Conservation (phyloP, 768 basidiomycete species). For the Boletus rufocinnamomeus region DNA sequence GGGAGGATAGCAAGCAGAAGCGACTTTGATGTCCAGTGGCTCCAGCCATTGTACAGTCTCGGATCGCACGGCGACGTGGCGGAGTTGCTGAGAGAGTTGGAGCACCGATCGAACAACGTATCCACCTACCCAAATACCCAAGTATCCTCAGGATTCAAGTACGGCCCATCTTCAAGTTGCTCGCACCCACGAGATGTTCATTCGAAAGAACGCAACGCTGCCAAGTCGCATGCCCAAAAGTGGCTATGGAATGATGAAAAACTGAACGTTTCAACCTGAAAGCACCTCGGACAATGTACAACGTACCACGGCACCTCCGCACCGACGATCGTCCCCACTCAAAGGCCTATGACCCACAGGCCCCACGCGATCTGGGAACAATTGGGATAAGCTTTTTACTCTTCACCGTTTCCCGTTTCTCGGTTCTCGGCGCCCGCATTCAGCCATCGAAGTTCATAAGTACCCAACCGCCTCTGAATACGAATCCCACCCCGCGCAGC, state of each 20-base stretch:
- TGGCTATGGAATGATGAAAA: neutral
- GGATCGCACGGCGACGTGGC: constrained; percentile 6
- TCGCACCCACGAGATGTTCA: neutral
- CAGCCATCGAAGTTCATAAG: neutral
- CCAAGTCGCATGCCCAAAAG: neutral
- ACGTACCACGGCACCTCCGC: neutral
- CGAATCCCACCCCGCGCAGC: neutral
- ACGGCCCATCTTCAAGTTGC: neutral
- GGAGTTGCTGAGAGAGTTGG: neutral
- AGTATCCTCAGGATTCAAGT: neutral
- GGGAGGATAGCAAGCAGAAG: neutral
- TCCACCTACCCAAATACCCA: neutral
- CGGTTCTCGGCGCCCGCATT: neutral
- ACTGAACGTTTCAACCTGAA: neutral
- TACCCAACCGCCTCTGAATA: neutral
- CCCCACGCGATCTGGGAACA: neutral
- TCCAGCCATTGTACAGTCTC: neutral
- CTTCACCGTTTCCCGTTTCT: too few species aligned
- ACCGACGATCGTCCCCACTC: neutral
- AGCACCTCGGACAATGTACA: neutral
- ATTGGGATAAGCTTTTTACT: neutral
- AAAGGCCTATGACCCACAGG: neutral
- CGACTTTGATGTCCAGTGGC: neutral
- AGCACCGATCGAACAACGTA: neutral
- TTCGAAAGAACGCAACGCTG: neutral